Evolutionary conservation across 805 yeast genomes (phyloP), one percentile per base, ranked within the genome.

Genomic region (Starmerella bombi): DNA sequence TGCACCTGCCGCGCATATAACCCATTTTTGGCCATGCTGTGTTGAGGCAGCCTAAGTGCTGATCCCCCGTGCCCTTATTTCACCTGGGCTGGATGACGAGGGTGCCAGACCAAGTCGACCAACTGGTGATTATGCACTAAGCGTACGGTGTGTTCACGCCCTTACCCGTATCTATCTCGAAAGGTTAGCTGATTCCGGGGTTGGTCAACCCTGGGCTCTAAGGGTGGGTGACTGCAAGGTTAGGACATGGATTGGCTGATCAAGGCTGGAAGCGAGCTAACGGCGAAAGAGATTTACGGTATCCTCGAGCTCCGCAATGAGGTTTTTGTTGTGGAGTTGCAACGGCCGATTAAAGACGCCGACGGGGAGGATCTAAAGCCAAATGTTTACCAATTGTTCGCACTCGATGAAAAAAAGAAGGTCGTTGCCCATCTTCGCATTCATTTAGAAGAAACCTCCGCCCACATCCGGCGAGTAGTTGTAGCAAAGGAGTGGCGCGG

Each of bases 291-390:
- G 22, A 34, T 51, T 3, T 49, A 51, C 28, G 37, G 43, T 2
- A 42, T 49, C 1, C 34, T 51, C 16, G 20, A 37, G 36, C 42
- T 50, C 16, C 40, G 55, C 10, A 33, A 44, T 7, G 45, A 41
- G 7, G 55, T 51, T 9, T 51, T 41, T 35, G 49, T 51, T 6
- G 53, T 50, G 3, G 55, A 51, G 32, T 51, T 50, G 17, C 15
- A 49, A 3, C 39, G 50, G 14, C 48, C 44, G 1, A 46, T 47
- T 16, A 44, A 25, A 12, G 55, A 51, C 17, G 25, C 38, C 2
- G 55, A 51, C 17, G 55, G 50, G 16, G 34, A 37, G 14, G 55
- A 51, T 27, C 32, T 47, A n/a, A 32, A 14, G 12, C 38, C 37
- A 2, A 36, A 20, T 9, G 41, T 49, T 2, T 21, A 38, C 10